These are phyloP conservation scores for Polysphondylium violaceum DNA, from an alignment of 78 protist species.

Conservation along the genomic window DNA sequence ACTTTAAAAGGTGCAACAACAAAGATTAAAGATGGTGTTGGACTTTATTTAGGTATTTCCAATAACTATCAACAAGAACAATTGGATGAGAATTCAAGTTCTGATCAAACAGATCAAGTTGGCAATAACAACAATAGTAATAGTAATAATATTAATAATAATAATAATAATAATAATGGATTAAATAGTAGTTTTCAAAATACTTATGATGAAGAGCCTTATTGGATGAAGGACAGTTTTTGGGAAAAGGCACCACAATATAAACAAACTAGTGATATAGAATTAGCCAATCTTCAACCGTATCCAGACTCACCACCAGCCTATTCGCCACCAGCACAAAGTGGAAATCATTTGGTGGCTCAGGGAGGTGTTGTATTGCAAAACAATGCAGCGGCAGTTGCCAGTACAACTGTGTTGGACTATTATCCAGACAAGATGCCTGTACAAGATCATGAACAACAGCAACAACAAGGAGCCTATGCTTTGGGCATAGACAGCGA, in stretches of 20 bases:
- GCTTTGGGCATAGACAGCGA: not conserved
- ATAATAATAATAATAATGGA: no score
- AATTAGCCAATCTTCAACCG: conserved; percentile 16
- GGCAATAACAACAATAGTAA: not conserved
- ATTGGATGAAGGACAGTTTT: conserved; percentile 80
- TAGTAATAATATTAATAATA: not conserved
- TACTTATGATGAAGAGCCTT: conserved; percentile 54
- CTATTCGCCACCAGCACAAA: conserved; percentile 50
- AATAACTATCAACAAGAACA: not conserved
- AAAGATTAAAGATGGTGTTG: conserved; percentile 62
- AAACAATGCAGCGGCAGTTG: no score
- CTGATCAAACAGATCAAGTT: not conserved
- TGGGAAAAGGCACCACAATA: conserved; percentile 75
- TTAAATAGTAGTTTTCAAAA: no score
- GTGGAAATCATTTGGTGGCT: no score
- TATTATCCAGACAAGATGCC: conserved; percentile 6
- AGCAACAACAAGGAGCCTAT: not conserved
- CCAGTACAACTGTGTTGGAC: no score
- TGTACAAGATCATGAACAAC: not conserved
- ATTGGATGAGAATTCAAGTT: not conserved
- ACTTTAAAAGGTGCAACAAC: conserved; percentile 65
- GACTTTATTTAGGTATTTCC: conserved; percentile 60
- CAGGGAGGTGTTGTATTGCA: no score
- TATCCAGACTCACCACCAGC: conserved; percentile 66
- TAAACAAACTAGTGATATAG: conserved; percentile 26